A percentile compares a stretch with the other conserved stretches of the same genome.
Conservation (phyloP, 2,329 filamentous ascomycete species). For the Neurospora sp. region DNA sequence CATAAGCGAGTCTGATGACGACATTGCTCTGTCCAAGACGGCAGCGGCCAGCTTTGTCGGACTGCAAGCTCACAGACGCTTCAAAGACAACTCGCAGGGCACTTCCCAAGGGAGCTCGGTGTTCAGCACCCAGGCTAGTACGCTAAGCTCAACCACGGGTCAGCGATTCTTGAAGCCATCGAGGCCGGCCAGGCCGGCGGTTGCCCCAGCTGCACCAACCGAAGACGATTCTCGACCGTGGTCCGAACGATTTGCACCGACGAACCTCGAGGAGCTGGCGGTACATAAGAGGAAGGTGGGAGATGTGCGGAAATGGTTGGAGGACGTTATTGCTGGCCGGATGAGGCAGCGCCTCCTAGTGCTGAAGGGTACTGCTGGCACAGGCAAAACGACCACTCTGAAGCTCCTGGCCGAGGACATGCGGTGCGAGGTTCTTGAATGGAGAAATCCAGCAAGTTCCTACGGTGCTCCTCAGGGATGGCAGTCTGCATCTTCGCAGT, state of each 20-base stretch:
- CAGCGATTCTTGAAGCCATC: conserved; percentile 11
- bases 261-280: conserved; percentile 69
- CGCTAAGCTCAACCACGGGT: conserved; percentile 10
- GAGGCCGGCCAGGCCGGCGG: neutral
- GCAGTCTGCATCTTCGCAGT: conserved; percentile 65
- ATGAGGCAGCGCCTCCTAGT: conserved; percentile 65
- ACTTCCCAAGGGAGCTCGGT: conserved; percentile 9
- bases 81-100: conserved; percentile 27
- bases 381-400: conserved; percentile 85
- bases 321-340: conserved; percentile 57
- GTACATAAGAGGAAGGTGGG: conserved; percentile 91
- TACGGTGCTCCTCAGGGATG: conserved; percentile 49
- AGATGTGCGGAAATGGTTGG: conserved; percentile 77
- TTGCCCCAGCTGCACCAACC: conserved; percentile 16
- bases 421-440: conserved; percentile 70
- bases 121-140: neutral
- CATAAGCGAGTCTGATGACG: conserved; percentile 45
- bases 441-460: conserved; percentile 70
- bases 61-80: conserved; percentile 43
- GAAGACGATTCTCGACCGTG: conserved; percentile 62
- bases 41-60: conserved; percentile 45
- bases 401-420: conserved; percentile 68
- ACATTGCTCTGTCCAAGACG: conserved; percentile 40
- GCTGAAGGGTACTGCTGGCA: conserved; percentile 81
- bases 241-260: conserved; percentile 75